Base-by-base conservation (phyloP, 2,329 filamentous ascomycete genomes). In the Colletotrichum lentis region DNA sequence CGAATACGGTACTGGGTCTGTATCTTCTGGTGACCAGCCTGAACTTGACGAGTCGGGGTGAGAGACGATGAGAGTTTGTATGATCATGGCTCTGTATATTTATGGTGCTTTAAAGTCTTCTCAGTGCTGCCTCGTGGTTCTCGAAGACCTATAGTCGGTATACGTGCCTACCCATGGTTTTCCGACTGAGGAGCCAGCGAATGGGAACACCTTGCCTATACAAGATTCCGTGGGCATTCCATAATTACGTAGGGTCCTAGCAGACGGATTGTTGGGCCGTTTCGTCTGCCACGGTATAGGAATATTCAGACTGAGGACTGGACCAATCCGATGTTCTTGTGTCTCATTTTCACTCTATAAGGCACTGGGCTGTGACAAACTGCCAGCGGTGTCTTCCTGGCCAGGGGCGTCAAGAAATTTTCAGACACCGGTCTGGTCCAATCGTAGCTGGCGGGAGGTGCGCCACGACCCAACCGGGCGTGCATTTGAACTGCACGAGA, bases 231-330 rank as follows among this genome's bases (percentile, higher is more conserved):
- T 37, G 5, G 4, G 5, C 3, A 14, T 20, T 37, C 5, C 18
- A 20, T 46, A 18, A 16, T 3, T 8, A 18, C 1, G 11, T 1
- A 3, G 16, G 18, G n/a, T 0, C 6, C 14, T 6, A 11, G 11
- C 14, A n/a, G 53, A 16, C 11, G 14, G 24, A 31, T 3, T 22
- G 22, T 5, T 14, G 18, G 18, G 6, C 3, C n/a, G 37, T 24
- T 16, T 44, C n/a, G 18, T 20, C 5, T 5, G 12, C 5, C 14
- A 27, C 16, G 12, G 22, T 5, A 22, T 18, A n/a, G 3, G 11
- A 22, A 8, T 58, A 49, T 58, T 44, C 53, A 39, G 61, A 52
- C 61, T 58, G 14, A 6, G 53, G 44, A 7, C 37, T 58, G n/a
- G 10, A 18, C 61, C 43, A 57, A 35, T 57, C 11, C 3, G 18